Evolutionary conservation across 164 flowering plant genomes (phyloP).

Genomic region (Annona squamosa): DNA sequence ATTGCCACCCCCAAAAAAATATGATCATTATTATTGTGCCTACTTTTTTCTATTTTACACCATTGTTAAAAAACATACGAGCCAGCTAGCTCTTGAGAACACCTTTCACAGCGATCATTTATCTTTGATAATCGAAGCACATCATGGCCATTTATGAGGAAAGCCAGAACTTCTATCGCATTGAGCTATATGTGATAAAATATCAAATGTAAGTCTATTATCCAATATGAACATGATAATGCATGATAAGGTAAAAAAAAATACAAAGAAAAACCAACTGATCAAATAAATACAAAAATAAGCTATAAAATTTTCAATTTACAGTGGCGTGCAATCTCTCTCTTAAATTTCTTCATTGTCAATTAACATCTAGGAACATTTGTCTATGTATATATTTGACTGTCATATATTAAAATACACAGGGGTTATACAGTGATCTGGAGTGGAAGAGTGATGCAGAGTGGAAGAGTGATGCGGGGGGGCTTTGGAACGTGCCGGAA

Average conservation of each 20-base stretch:
- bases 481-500: conserved; percentile 45
- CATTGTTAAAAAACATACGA: too few species aligned
- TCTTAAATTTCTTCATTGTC: not conserved
- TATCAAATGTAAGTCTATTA: too few species aligned
- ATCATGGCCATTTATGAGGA: too few species aligned
- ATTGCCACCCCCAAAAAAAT: too few species aligned
- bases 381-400: not conserved
- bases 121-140: too few species aligned
- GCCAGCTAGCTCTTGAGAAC: too few species aligned
- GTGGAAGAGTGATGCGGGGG: not conserved
- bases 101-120: too few species aligned
- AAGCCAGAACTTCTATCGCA: too few species aligned
- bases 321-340: not conserved
- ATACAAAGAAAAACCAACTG: not conserved
- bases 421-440: conserved; percentile 10
- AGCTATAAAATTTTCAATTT: not conserved
- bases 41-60: too few species aligned
- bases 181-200: too few species aligned
- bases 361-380: not conserved
- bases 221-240: too few species aligned
- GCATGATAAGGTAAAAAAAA: not conserved
- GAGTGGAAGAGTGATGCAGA: not conserved
- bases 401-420: conserved; percentile 7
- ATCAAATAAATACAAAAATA: not conserved
- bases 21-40: too few species aligned